Conservation (phyloP, 306 rosid species). For the Glycine latifolia region DNA sequence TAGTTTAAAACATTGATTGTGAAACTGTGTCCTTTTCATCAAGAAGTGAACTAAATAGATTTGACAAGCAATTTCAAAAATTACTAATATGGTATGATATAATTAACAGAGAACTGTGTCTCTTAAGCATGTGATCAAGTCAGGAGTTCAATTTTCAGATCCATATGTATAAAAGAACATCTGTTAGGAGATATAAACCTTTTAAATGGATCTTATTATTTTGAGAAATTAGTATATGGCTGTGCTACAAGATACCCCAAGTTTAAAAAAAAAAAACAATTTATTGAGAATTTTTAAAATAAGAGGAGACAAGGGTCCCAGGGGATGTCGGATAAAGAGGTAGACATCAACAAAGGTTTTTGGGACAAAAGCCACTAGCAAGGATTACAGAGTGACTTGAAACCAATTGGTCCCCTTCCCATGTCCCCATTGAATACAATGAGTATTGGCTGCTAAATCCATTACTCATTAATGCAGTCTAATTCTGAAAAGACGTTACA, state of each 20-base stretch:
- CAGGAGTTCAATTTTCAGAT: background rate
- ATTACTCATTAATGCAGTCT: constrained; percentile 66
- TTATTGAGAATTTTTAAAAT: constrained; percentile 34
- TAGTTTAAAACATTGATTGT: constrained; percentile 21
- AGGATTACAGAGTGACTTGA: constrained; percentile 72
- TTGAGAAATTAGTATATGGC: background rate
- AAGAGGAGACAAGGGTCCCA: constrained; percentile 71
- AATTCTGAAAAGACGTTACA: constrained; percentile 62
- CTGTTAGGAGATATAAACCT: background rate
- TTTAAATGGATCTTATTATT: background rate
- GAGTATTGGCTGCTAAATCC: constrained; percentile 65
- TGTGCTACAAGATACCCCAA: background rate
- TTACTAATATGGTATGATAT: background rate
- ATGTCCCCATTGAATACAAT: constrained; percentile 70
- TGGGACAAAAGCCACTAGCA: constrained; percentile 69
- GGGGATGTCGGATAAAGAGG: constrained; percentile 75
- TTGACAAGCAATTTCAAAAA: constrained; percentile 30
- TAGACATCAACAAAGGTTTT: constrained; percentile 63
- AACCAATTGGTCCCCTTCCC: constrained; percentile 78
- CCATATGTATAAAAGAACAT: background rate
- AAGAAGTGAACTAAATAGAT: constrained; percentile 45
- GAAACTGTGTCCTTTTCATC: constrained; percentile 56
- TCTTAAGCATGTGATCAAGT: background rate
- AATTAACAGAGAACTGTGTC: too few species aligned
- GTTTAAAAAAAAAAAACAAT: background rate